phyloP scores from a whole-genome alignment of 345 rosid species.

The Gossypium thurberi region DNA sequence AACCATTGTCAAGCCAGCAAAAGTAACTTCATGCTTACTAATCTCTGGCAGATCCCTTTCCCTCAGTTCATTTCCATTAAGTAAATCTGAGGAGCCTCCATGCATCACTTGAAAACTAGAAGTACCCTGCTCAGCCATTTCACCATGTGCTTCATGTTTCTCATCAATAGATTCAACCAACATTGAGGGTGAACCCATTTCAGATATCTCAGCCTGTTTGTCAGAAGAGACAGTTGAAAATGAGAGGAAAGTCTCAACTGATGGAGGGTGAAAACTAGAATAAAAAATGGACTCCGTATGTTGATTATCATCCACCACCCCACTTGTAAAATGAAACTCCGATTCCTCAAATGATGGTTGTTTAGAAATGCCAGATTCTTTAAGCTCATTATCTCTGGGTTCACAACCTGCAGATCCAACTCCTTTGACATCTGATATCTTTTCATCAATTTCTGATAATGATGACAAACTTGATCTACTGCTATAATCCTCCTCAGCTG shows the following conservation, averaged over 20 bases:
- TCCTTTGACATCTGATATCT: conserved; percentile 27
- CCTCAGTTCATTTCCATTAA: conserved; percentile 28
- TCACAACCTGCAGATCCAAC: conserved; percentile 28
- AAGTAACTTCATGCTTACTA: conserved; percentile 19
- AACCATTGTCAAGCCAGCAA: conserved; percentile 17
- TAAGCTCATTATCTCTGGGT: conserved; percentile 15
- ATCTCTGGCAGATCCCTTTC: conserved; percentile 30
- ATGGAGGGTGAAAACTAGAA: conserved; percentile 51
- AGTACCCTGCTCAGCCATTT: conserved; percentile 17
- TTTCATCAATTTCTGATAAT: conserved; percentile 53
- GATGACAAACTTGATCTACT: conserved; percentile 53
- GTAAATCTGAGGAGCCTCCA: conserved; percentile 20
- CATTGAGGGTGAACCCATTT: conserved; percentile 24
- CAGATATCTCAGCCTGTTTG: conserved; percentile 36
- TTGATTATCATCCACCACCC: conserved; percentile 31
- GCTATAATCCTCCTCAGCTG: conserved; percentile 47
- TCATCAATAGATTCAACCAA: conserved; percentile 17
- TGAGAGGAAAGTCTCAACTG: conserved; percentile 43
- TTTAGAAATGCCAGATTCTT: conserved; percentile 29
- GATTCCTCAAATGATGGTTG: conserved; percentile 32
- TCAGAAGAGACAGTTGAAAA: conserved; percentile 57
- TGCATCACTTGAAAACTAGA: conserved; percentile 26
- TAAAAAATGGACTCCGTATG: conserved; percentile 73
- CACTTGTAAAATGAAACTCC: conserved; percentile 29
- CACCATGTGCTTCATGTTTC: conserved; percentile 30